Base-by-base conservation (phyloP, 148 eudicot species). In the Polygonum maritimum region DNA sequence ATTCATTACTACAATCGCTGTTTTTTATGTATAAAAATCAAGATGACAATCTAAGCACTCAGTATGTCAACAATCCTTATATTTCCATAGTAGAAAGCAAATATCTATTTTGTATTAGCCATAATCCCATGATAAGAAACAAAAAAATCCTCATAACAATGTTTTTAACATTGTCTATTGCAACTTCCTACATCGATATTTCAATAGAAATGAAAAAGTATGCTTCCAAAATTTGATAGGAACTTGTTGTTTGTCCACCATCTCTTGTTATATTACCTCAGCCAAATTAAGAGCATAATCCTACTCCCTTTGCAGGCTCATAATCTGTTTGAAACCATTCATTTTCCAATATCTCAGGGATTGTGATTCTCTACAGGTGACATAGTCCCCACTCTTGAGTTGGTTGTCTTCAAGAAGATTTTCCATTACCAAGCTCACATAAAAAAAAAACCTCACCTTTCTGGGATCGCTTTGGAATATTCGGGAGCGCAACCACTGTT, bases 311-410 rank as follows among this genome's bases (percentile, higher is more conserved):
- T 63, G 83, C 77, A 57, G 86, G 91, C 54, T 74, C 75, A 74
- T 86, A 88, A 79, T 82, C 58, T 70, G 35, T 81, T 78, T 86
- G 88, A 79, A 88, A 88, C 91, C 91, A 86, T 65, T 80, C 76
- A 71, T 84, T 76, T 48, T 82, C 84, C 7, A 82, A 79, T 19
- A 88, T 82, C 76, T 88, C 87, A 19, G 82, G 76, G 19, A 78
- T 63, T 49, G 91, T 84, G 19, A 84, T 79, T 79, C 91, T 77
- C 88, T 88, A 84, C 78, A 71, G 31, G 48, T 69, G 1, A 75
- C 44, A 75, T 35, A 70, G 71, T 35, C 31, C 31, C 31, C 31
- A 26, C 31, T 26, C 58, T 58, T 21, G 8, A 5, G 57, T 41
- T 72, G n/a, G 35, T 73, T 44, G 35, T 39, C 49, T 41, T 48